Evolutionary conservation across 768 basidiomycete genomes (phyloP).

Genomic region (Clitopilus hobsonii): DNA sequence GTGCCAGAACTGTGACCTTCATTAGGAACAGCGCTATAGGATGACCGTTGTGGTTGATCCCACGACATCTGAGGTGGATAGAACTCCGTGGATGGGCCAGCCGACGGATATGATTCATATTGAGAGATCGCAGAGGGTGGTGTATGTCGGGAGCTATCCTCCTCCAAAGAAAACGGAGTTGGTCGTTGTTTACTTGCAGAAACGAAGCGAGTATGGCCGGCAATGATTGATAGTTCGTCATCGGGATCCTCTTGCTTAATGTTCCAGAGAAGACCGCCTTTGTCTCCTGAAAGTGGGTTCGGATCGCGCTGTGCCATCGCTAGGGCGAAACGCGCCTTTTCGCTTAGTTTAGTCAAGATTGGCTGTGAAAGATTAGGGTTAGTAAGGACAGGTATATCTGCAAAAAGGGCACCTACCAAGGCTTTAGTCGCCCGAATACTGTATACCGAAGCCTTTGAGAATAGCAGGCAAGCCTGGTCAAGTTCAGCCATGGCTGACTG

Average conservation of each 20-base stretch:
- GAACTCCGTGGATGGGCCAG: neutral
- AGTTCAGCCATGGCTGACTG: slow-evolving; percentile 64
- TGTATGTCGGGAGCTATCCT: slow-evolving; percentile 8
- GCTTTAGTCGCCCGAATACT: slow-evolving; percentile 64
- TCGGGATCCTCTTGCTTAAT: slow-evolving; percentile 50
- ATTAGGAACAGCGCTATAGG: neutral
- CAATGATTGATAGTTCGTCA: slow-evolving; percentile 67
- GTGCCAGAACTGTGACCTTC: neutral
- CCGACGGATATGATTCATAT: too few species aligned
- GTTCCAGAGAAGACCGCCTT: slow-evolving; percentile 42
- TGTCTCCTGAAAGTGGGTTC: slow-evolving; percentile 20
- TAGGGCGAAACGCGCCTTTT: slow-evolving; percentile 62
- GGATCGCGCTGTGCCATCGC: slow-evolving; percentile 35
- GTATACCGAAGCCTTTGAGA: slow-evolving; percentile 52
- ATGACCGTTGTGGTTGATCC: neutral
- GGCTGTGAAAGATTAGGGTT: slow-evolving; percentile 31
- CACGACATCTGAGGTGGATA: neutral
- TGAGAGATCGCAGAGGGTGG: too few species aligned
- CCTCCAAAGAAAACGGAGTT: slow-evolving; percentile 8
- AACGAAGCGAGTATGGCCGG: slow-evolving; percentile 62
- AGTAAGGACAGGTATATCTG: neutral
- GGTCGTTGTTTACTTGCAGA: slow-evolving; percentile 33
- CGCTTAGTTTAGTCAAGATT: slow-evolving; percentile 53
- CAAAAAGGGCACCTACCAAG: slow-evolving; percentile 36
- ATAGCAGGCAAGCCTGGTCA: slow-evolving; percentile 63